Evolutionary conservation across 176 grass and related monocot genomes (phyloP).

Genomic region (Avena eriantha): DNA sequence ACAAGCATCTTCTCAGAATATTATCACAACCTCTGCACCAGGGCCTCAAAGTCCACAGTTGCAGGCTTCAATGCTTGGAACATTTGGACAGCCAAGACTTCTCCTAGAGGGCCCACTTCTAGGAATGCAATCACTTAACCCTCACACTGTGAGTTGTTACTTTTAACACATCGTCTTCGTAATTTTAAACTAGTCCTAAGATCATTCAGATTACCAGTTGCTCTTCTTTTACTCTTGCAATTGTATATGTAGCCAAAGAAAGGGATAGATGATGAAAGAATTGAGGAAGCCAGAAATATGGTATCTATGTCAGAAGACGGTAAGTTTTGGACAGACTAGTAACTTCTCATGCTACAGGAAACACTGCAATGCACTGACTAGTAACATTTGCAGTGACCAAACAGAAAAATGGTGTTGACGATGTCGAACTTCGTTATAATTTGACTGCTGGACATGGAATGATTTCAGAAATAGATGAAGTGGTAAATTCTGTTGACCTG

Average conservation of each 20-base stretch:
- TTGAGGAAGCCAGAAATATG: not conserved
- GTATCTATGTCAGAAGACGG: not conserved
- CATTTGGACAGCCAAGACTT: conserved; percentile 44
- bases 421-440: not conserved
- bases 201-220: not conserved
- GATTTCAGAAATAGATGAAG: not conserved
- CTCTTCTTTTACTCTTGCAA: conserved; percentile 20
- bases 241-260: not conserved
- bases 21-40: not conserved
- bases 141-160: conserved; percentile 20
- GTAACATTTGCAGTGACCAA: not conserved
- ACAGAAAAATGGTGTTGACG: not conserved
- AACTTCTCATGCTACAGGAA: not conserved
- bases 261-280: not conserved
- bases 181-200: not conserved
- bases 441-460: not conserved
- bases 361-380: not conserved
- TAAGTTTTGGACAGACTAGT: conserved; percentile 21
- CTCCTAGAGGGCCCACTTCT: not conserved
- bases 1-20: conserved; percentile 22
- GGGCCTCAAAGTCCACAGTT: conserved; percentile 21
- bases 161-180: not conserved
- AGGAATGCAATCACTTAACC: not conserved
- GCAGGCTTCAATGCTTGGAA: conserved; percentile 33
- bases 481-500: not conserved